phyloP scores from a whole-genome alignment of 371 early-diverging fungal genomes.

The Mortierella sp. region DNA sequence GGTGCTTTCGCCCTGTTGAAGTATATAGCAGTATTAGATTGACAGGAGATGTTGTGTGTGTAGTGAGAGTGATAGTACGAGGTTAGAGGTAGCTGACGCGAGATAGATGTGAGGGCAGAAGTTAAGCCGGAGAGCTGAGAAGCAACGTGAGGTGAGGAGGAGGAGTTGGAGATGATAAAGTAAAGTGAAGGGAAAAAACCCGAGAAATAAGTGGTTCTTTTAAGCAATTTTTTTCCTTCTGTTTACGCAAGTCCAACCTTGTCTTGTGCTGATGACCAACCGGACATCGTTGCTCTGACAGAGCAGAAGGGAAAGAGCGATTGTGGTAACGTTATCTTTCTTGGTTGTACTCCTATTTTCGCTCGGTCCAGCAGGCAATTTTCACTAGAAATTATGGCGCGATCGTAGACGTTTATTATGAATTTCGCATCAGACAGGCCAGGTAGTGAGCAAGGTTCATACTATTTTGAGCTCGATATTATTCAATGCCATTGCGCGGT shows the following conservation, averaged over 20 bases:
- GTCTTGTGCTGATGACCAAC: not conserved
- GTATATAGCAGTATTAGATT: not conserved
- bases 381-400: conserved; percentile 24
- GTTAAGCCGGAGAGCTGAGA: not conserved
- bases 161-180: not conserved
- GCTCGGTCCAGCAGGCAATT: not conserved
- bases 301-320: not conserved
- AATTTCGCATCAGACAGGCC: not conserved
- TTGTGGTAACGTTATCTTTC: not conserved
- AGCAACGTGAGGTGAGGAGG: too few relatives aligned
- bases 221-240: too few relatives aligned
- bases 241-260: too few relatives aligned
- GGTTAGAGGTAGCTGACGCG: not conserved
- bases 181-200: not conserved
- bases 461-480: not conserved
- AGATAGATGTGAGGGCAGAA: not conserved
- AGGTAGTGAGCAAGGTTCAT: not conserved
- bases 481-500: not conserved
- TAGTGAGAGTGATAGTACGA: not conserved
- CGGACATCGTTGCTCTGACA: not conserved
- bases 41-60: not conserved
- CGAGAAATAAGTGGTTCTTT: too few relatives aligned
- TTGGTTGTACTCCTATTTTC: conserved; percentile 8
- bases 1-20: not conserved
- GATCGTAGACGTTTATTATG: conserved; percentile 19